phyloP scores from a whole-genome alignment of 1,284 basidiomycete genomes.

The Sporisorium reilianum region DNA sequence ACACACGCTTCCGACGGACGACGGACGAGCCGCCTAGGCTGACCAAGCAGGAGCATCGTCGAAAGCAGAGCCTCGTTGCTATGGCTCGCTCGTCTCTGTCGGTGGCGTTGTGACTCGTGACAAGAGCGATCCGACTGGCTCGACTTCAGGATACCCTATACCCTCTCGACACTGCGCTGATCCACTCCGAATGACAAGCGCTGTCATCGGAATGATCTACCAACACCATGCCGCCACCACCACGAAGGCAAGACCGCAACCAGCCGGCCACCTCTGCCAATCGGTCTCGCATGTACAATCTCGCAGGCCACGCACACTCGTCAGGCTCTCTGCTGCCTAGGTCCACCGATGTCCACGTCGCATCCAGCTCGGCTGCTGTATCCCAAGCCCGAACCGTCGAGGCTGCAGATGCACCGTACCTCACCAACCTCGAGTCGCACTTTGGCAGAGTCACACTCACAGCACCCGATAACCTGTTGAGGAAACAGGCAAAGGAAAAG shows the following conservation, averaged over 20 bases:
- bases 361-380: conserved; percentile 15
- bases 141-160: neutral
- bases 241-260: conserved; percentile 21
- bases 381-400: conserved; percentile 15
- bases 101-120: neutral
- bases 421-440: conserved; percentile 60
- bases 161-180: no score
- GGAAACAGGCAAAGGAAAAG: conserved; percentile 61
- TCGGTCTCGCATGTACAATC: conserved; percentile 50
- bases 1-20: neutral
- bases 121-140: neutral
- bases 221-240: conserved; percentile 27
- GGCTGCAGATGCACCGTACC: conserved; percentile 56
- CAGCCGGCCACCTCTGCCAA: conserved; percentile 15
- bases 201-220: conserved; percentile 15
- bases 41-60: neutral
- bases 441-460: conserved; percentile 63
- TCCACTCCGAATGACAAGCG: no score
- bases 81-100: neutral
- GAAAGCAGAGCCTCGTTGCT: neutral
- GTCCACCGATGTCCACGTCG: conserved; percentile 38
- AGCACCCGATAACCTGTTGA: conserved; percentile 65
- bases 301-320: conserved; percentile 46
- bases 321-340: conserved; percentile 46
- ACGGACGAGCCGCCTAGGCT: neutral